Conservation (phyloP, 73 alveolate species). For the Paramecium tetraurelia region DNA sequence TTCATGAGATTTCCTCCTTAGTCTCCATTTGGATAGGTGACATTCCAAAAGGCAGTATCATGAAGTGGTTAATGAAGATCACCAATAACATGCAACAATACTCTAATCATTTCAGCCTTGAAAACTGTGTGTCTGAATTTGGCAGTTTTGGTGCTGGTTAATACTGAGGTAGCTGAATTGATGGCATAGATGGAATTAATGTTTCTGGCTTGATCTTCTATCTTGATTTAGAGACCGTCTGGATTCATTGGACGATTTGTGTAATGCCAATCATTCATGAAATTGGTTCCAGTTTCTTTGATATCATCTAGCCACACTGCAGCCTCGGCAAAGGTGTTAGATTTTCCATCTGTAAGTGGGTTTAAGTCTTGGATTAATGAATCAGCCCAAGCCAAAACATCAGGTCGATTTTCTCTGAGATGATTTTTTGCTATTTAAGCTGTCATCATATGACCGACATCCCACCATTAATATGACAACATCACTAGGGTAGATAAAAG, state of each 20-base stretch:
- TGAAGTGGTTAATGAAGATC: constrained; percentile 87
- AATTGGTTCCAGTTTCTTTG: constrained; percentile 66
- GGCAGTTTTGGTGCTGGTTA: not conserved
- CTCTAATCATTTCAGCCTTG: constrained; percentile 65
- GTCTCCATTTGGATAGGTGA: constrained; percentile 71
- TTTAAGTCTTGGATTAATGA: not conserved
- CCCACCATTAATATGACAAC: constrained; percentile 37
- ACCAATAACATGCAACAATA: constrained; percentile 77
- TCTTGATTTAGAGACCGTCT: not conserved
- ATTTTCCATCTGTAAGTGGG: constrained; percentile 57
- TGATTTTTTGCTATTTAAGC: constrained; percentile 51
- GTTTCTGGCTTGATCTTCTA: not conserved
- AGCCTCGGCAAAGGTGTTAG: constrained; percentile 68
- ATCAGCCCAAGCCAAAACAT: not conserved
- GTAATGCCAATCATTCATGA: constrained; percentile 70
- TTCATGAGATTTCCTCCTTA: constrained; percentile 72
- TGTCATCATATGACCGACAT: constrained; percentile 57
- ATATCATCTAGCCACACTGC: constrained; percentile 77
- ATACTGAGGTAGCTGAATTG: not conserved
- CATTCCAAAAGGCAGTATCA: constrained; percentile 60
- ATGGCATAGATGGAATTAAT: not conserved
- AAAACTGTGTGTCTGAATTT: constrained; percentile 27
- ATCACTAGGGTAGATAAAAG: not conserved
- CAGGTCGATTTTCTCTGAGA: not conserved
- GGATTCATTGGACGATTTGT: constrained; percentile 62